phyloP scores from a whole-genome alignment of 2,329 filamentous ascomycete genomes.

The Xenosphaeropsis pyriputrescens region DNA sequence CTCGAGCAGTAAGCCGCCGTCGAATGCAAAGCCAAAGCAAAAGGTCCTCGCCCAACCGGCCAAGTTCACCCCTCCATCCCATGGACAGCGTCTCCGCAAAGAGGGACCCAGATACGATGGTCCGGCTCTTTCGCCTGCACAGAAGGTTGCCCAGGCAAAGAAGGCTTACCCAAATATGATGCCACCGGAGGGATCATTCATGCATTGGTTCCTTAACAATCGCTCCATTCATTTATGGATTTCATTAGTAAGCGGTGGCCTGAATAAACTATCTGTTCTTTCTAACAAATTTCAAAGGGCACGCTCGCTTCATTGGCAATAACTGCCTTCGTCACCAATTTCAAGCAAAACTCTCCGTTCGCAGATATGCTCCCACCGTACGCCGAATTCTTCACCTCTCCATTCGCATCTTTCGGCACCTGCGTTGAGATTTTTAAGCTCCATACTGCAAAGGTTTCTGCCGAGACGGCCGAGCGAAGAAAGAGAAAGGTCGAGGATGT shows the following conservation, averaged over 20 bases:
- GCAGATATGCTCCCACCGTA: slow-evolving; percentile 62
- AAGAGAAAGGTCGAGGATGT: slow-evolving; percentile 69
- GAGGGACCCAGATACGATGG: slow-evolving; percentile 52
- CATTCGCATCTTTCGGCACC: slow-evolving; percentile 48
- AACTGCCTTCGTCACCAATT: slow-evolving; percentile 65
- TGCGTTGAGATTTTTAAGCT: slow-evolving; percentile 61
- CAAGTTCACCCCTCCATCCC: slow-evolving; percentile 85
- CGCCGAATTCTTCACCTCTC: slow-evolving; percentile 54
- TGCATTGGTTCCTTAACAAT: slow-evolving; percentile 74
- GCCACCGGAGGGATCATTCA: slow-evolving; percentile 67
- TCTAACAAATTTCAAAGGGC: slow-evolving; percentile 5
- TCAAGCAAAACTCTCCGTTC: slow-evolving; percentile 65
- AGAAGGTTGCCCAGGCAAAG: slow-evolving; percentile 48
- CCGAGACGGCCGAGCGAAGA: slow-evolving; percentile 56
- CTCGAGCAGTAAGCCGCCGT: slow-evolving; percentile 15
- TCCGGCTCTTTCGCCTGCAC: slow-evolving; percentile 49
- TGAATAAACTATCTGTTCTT: not conserved
- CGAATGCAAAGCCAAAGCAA: slow-evolving; percentile 38
- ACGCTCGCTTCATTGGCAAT: slow-evolving; percentile 39
- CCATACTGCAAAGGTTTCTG: slow-evolving; percentile 58
- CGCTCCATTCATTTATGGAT: slow-evolving; percentile 66
- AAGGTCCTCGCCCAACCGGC: slow-evolving; percentile 73
- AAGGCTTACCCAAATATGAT: slow-evolving; percentile 82
- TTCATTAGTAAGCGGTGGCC: slow-evolving; percentile 48
- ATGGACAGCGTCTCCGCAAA: slow-evolving; percentile 53